Percentiles rank a stretch among this genome's conserved stretches.
These are phyloP conservation scores for Astragalus glycyphyllos DNA, from an alignment of 306 rosid species.

Conservation along the genomic window DNA sequence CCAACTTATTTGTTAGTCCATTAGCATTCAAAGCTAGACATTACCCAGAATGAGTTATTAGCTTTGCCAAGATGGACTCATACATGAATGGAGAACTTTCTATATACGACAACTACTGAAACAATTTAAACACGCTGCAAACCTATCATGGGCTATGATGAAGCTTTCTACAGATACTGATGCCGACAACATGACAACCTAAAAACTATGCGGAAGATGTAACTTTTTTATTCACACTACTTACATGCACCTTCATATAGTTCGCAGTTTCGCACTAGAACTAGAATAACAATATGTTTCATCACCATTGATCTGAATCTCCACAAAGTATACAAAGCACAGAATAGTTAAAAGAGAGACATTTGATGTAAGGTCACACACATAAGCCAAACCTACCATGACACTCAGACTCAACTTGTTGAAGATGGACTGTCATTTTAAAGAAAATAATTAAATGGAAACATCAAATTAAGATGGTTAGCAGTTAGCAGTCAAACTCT, in stretches of 20 bases:
- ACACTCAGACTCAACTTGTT: not conserved
- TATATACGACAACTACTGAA: not conserved
- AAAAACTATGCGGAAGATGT: not conserved
- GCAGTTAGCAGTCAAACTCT: not conserved
- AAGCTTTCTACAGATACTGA: not conserved
- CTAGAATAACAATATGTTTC: conserved; percentile 39
- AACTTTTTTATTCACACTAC: not conserved
- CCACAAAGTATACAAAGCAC: conserved; percentile 42
- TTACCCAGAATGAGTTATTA: conserved; percentile 45
- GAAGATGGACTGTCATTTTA: conserved; percentile 26
- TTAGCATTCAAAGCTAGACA: conserved; percentile 79
- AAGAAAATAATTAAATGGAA: not conserved
- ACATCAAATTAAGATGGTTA: not conserved
- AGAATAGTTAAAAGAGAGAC: conserved; percentile 56
- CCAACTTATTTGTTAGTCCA: conserved; percentile 49
- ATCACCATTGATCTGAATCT: conserved; percentile 59
- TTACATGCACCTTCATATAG: not conserved
- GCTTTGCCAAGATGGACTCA: conserved; percentile 67
- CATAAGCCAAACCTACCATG: conserved; percentile 39
- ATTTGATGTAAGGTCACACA: conserved; percentile 53
- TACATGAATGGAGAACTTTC: not conserved
- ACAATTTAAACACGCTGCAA: not conserved
- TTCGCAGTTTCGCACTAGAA: too few species aligned
- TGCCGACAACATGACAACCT: not conserved
- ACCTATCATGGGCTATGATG: not conserved